phyloP scores from a whole-genome alignment of 768 basidiomycete species.

The Boletus speciosus region DNA sequence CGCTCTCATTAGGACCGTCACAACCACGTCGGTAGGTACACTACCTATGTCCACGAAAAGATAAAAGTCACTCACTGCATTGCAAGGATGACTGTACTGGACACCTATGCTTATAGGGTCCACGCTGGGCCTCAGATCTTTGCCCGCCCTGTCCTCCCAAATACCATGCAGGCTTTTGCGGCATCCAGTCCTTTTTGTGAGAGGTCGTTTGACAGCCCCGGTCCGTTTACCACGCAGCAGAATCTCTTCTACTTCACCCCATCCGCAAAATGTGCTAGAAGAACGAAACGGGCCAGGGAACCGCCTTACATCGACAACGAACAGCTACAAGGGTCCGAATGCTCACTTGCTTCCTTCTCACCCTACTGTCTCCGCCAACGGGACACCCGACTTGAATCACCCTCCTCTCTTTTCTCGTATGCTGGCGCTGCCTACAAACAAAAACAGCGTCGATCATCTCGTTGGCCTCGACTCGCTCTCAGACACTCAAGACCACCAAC shows the following conservation, averaged over 20 bases:
- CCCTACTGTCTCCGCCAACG: background rate
- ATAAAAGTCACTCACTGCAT: conserved; percentile 6
- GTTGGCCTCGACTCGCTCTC: conserved; percentile 5
- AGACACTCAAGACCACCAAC: conserved; percentile 7
- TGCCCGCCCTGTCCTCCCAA: conserved; percentile 29
- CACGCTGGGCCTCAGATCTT: conserved; percentile 63
- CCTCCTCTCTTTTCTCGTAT: background rate
- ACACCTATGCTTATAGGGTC: conserved; percentile 83
- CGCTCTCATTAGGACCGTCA: conserved; percentile 1
- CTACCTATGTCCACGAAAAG: background rate
- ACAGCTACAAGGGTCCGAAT: background rate
- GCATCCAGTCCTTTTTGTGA: conserved; percentile 9
- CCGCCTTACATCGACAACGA: background rate
- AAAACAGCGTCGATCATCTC: conserved; percentile 1
- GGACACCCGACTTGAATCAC: background rate
- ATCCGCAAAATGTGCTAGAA: background rate
- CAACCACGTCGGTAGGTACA: conserved; percentile 37
- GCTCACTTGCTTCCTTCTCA: background rate
- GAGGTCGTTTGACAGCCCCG: conserved; percentile 5
- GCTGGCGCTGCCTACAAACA: background rate
- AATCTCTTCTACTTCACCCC: conserved; percentile 1
- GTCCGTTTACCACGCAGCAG: background rate
- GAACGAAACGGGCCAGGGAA: conserved; percentile 1
- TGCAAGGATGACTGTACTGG: conserved; percentile 65
- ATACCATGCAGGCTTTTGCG: conserved; percentile 31